Conservation (phyloP, 139 green algal genomes). For the Dunaliella sp. region DNA sequence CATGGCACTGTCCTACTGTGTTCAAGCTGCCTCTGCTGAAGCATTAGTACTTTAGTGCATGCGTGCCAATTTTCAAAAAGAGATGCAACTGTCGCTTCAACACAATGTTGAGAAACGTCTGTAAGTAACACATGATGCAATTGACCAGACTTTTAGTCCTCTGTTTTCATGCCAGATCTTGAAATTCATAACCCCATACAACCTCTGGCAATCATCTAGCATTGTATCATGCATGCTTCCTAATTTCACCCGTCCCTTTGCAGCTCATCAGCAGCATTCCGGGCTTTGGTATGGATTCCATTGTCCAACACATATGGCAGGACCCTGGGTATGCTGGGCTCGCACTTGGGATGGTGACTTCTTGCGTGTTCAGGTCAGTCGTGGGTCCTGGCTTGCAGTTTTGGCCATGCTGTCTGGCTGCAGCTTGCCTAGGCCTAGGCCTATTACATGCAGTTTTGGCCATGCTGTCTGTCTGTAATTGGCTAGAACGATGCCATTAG, state of each 20-base stretch:
- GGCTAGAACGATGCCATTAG: neutral
- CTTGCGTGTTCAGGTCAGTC: neutral
- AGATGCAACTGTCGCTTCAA: too few relatives aligned
- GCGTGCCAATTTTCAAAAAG: too few relatives aligned
- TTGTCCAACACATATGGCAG: neutral
- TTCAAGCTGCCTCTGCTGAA: too few relatives aligned
- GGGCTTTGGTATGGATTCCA: neutral
- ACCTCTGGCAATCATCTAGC: neutral
- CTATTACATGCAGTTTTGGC: neutral
- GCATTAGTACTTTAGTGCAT: too few relatives aligned
- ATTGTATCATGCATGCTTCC: neutral
- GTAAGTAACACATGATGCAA: neutral
- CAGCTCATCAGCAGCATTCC: neutral
- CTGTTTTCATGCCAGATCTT: neutral
- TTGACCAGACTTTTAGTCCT: neutral
- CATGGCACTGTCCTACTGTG: too few relatives aligned
- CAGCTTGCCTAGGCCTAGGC: neutral
- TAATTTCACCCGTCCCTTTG: neutral
- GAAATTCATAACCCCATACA: neutral
- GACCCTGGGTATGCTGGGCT: neutral
- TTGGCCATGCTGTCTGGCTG: neutral
- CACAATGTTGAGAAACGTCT: too few relatives aligned
- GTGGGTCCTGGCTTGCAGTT: neutral
- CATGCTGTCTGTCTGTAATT: neutral
- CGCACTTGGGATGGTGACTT: neutral